These are phyloP conservation scores for Priceomyces carsonii DNA, from an alignment of 805 yeast genomes.

Conservation along the genomic window DNA sequence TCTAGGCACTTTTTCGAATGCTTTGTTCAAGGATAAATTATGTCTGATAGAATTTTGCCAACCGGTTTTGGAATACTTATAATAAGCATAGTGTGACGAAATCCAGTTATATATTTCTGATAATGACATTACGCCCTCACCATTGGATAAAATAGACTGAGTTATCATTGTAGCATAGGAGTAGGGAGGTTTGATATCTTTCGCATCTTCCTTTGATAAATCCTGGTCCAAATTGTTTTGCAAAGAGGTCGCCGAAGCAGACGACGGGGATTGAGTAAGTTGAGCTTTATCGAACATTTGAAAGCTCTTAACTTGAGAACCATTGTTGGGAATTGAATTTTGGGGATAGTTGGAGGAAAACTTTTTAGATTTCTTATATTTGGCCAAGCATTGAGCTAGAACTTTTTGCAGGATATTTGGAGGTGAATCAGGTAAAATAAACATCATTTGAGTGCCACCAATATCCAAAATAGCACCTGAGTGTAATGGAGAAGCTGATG, in stretches of 20 bases:
- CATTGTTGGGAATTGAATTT: conserved; percentile 11
- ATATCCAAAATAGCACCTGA: conserved; percentile 93
- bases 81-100: conserved; percentile 82
- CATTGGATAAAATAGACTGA: conserved; percentile 87
- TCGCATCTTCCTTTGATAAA: conserved; percentile 85
- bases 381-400: conserved; percentile 36
- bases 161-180: conserved; percentile 98
- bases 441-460: conserved; percentile 99
- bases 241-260: conserved; percentile 41
- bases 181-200: conserved; percentile 94
- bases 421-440: conserved; percentile 87
- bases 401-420: conserved; percentile 62
- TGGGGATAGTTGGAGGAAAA: conserved; percentile 17
- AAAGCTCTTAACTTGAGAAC: conserved; percentile 42
- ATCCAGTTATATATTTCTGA: conserved; percentile 95
- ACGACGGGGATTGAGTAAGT: conserved; percentile 37
- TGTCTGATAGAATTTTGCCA: conserved; percentile 99
- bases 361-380: conserved; percentile 28
- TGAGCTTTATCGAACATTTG: conserved; percentile 53
- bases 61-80: conserved; percentile 88
- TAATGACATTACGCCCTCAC: conserved; percentile 84
- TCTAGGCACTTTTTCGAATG: conserved; percentile 96
- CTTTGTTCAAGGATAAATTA: conserved; percentile 90
- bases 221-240: conserved; percentile 56
- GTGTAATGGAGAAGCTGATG: conserved; percentile 55